Evolutionary conservation across 2,329 filamentous ascomycete species (phyloP).

Genomic region (Fusarium circinatum): DNA sequence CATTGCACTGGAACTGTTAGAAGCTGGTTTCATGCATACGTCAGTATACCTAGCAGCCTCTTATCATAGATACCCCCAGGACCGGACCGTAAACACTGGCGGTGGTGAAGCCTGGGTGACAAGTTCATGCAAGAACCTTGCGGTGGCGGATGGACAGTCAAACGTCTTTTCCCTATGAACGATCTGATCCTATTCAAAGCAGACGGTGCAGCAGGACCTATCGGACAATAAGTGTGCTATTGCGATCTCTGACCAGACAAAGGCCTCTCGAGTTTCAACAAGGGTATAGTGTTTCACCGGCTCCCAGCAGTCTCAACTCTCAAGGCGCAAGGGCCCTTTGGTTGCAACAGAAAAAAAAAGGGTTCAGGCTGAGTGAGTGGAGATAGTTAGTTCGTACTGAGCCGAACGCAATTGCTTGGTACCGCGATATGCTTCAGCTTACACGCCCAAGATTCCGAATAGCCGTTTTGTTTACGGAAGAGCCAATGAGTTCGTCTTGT

Average conservation of each 20-base stretch:
- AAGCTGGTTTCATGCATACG: neutral
- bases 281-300: constrained; percentile 12
- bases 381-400: neutral
- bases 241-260: neutral
- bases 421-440: neutral
- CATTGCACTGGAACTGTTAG: neutral
- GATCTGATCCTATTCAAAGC: neutral
- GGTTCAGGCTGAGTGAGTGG: neutral
- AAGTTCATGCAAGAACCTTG: neutral
- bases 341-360: neutral
- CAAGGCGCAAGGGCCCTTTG: neutral
- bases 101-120: neutral
- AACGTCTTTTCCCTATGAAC: neutral
- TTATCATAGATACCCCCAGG: neutral
- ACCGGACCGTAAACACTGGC: neutral
- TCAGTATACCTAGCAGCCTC: neutral
- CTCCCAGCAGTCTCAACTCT: neutral
- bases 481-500: constrained; percentile 12
- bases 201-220: neutral
- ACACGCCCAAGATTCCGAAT: neutral
- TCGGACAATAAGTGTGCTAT: neutral
- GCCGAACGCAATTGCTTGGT: neutral
- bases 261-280: constrained; percentile 1
- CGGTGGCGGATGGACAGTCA: neutral
- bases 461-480: constrained; percentile 9